Conservation (phyloP, 768 basidiomycete genomes). For the Kwoniella sp. region DNA sequence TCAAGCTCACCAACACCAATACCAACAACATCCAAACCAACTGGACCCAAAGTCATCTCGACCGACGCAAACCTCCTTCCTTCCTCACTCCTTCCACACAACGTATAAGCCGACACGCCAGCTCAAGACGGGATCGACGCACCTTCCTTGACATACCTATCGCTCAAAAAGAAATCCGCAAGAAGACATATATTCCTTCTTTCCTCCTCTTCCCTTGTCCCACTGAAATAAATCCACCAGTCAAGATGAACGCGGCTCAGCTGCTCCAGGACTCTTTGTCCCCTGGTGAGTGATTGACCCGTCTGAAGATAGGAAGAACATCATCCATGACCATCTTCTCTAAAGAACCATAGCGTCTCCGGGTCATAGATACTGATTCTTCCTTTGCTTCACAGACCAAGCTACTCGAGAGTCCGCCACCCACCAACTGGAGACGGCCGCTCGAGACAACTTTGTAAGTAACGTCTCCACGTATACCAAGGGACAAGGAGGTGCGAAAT, state of each 20-base stretch:
- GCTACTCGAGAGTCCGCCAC: conserved; percentile 89
- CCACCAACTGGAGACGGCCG: conserved; percentile 80
- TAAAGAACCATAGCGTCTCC: background rate
- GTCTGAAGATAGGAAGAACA: too few species aligned
- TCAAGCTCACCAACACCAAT: background rate
- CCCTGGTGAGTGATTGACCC: conserved; percentile 64
- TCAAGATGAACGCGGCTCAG: conserved; percentile 79
- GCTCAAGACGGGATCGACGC: background rate
- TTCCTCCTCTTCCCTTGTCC: background rate
- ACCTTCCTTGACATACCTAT: background rate
- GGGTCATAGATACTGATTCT: conserved; percentile 1
- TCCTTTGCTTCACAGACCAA: conserved; percentile 65
- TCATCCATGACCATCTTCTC: background rate
- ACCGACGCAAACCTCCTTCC: background rate
- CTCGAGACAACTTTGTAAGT: conserved; percentile 86
- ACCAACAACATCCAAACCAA: background rate
- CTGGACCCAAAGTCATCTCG: too few species aligned
- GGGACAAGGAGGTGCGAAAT: too few species aligned
- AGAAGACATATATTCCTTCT: background rate
- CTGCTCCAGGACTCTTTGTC: conserved; percentile 91
- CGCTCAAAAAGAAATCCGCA: background rate
- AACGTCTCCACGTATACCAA: background rate
- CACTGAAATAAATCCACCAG: background rate
- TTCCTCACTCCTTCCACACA: conserved; percentile 1
- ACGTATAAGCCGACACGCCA: conserved; percentile 2